Base-by-base conservation (phyloP, 2,329 filamentous ascomycete species). In the Emericellopsis atlantica region DNA sequence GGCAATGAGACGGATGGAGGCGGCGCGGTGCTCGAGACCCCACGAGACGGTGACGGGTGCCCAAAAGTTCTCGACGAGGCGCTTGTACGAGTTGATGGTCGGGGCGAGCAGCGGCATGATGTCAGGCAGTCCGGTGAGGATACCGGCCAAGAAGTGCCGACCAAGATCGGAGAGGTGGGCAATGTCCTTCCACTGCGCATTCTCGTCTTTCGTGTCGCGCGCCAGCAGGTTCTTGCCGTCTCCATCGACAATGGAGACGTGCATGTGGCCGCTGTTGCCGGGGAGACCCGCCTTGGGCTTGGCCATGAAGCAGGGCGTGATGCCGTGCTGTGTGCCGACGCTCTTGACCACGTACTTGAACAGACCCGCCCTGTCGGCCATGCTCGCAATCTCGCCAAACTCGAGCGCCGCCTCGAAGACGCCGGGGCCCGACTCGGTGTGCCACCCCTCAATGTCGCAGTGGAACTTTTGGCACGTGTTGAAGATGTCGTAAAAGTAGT, bases 61-160 rank as follows among this genome's bases (percentile, higher is more conserved):
- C 92, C 92, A 98, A 64, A 95, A 96, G 65, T 96, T 96, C 67
- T 98, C 92, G 3, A 98, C 92, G 1, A 98, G 74, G 4, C 92
- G 81, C 66, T 98, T 98, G 71, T 98, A 98, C 46, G 86, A 94
- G 71, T 98, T 98, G 55, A 98, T 76, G 1, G 87, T 98, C 0
- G 92, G 92, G 1, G 90, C 92, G 11, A 98, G 70, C 44, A 96
- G 70, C 1, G 92, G 92, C 92, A 98, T 98, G 49, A 96, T 78
- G 54, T 95, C 87, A 2, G 92, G 87, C 4, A 98, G 72, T 12
- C 90, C 92, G 21, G 86, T 81, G 0, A 98, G 72, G 2, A 98
- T 62, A 7, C 92, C 92, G 1, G 92, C 92, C 1, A 98, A 76
- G 65, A 98, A 98, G 50, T 96, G 83, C 10, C 90, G 78, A 2